Conservation (phyloP, 495 filamentous ascomycete species). For the Pseudoneurospora amorphoporcata region DNA sequence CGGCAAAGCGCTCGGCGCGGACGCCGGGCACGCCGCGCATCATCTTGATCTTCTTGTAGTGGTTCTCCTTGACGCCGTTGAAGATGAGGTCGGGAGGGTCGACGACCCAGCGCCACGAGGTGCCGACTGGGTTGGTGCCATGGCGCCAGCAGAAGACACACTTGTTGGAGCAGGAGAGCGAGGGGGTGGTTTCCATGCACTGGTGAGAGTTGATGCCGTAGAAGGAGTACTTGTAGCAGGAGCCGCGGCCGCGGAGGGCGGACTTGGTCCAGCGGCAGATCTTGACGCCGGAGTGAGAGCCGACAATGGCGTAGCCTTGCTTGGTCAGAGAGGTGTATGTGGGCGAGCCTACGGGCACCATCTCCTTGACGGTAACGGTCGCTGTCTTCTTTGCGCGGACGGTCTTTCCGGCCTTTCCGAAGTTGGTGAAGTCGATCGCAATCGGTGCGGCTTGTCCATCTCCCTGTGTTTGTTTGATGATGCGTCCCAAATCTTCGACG, state of each 20-base stretch:
- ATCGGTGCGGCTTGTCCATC: conserved; percentile 41
- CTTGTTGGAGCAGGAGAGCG: conserved; percentile 92
- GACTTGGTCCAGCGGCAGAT: conserved; percentile 99
- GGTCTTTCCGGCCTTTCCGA: conserved; percentile 30
- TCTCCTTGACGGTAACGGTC: conserved; percentile 57
- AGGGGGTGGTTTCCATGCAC: conserved; percentile 96
- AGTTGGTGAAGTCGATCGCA: conserved; percentile 80
- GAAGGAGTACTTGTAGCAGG: conserved; percentile 95
- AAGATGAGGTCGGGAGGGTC: conserved; percentile 86
- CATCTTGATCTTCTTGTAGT: conserved; percentile 97
- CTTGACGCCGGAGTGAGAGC: conserved; percentile 92
- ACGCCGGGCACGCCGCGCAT: conserved; percentile 88
- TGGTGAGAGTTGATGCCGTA: conserved; percentile 93
- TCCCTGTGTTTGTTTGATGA: conserved; percentile 39
- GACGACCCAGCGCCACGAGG: conserved; percentile 91
- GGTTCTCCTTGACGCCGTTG: conserved; percentile 74
- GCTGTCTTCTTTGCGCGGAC: conserved; percentile 34
- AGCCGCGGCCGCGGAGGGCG: conserved; percentile 86
- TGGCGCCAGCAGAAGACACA: conserved; percentile 99
- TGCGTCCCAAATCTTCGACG: conserved; percentile 72
- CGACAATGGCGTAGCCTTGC: conserved; percentile 91
- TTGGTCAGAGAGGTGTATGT: conserved; percentile 84
- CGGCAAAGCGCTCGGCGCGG: conserved; percentile 78
- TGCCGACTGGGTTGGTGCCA: conserved; percentile 93
- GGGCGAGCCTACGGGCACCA: conserved; percentile 84